phyloP scores from a whole-genome alignment of 1,139 yeast genomes.

The Taphrina deformans region DNA sequence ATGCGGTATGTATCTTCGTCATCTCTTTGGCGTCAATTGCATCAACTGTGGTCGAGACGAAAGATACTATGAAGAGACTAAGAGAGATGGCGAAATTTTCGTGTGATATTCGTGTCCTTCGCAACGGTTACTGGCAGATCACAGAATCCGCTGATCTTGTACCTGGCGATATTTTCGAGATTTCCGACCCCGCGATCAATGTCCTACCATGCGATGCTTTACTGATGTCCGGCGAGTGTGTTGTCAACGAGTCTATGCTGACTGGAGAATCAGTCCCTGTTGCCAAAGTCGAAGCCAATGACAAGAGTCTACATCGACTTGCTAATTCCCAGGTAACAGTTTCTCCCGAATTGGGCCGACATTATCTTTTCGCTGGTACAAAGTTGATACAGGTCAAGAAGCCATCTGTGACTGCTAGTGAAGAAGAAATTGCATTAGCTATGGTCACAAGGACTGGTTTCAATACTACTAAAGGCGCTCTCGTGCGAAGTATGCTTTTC shows the following conservation, averaged over 20 bases:
- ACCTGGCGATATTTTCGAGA: conserved; percentile 93
- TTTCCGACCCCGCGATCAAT: conserved; percentile 75
- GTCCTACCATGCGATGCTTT: conserved; percentile 87
- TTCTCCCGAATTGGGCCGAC: conserved; percentile 67
- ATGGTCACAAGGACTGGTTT: conserved; percentile 88
- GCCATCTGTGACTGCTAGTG: conserved; percentile 49
- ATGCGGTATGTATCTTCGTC: conserved; percentile 85
- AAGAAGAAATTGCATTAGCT: conserved; percentile 73
- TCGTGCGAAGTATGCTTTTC: conserved; percentile 90
- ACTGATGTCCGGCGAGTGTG: conserved; percentile 84
- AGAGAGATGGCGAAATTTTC: conserved; percentile 69
- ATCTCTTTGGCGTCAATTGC: conserved; percentile 78
- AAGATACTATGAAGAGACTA: conserved; percentile 67
- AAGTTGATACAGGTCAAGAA: conserved; percentile 78
- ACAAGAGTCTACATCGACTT: conserved; percentile 59
- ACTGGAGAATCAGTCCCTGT: conserved; percentile 99
- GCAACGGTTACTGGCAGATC: conserved; percentile 92
- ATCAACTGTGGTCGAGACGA: conserved; percentile 82
- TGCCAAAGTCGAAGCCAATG: conserved; percentile 67
- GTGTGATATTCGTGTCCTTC: conserved; percentile 83
- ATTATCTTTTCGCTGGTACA: conserved; percentile 84
- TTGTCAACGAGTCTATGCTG: conserved; percentile 90
- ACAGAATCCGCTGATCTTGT: conserved; percentile 73
- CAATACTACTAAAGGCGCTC: conserved; percentile 92
- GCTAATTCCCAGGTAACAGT: conserved; percentile 51